phyloP scores from a whole-genome alignment of 2,329 filamentous ascomycete species.

The Sclerotinia nivalis region DNA sequence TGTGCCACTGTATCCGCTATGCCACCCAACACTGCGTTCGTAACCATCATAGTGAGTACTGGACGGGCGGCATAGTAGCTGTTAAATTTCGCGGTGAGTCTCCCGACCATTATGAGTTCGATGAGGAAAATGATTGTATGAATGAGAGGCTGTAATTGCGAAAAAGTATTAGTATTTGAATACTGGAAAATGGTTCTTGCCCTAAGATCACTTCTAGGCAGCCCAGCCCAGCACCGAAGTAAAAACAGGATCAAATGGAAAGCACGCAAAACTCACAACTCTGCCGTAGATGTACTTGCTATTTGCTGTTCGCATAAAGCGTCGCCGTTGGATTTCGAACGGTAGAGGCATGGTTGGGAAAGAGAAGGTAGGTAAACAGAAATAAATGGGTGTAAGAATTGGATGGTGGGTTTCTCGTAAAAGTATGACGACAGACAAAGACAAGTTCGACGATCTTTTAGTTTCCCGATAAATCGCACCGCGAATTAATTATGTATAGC shows the following conservation, averaged over 20 bases:
- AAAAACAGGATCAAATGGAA: neutral
- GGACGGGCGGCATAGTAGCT: constrained; percentile 90
- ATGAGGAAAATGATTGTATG: constrained; percentile 82
- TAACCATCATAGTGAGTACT: constrained; percentile 99
- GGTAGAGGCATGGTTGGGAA: constrained; percentile 48
- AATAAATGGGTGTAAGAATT: constrained; percentile 5
- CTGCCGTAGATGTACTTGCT: constrained; percentile 72
- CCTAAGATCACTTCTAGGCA: neutral
- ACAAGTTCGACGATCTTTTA: constrained; percentile 15
- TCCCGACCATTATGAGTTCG: constrained; percentile 82
- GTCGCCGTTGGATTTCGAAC: constrained; percentile 59
- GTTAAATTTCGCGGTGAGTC: constrained; percentile 86
- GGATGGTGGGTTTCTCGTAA: constrained; percentile 4
- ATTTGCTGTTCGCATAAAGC: constrained; percentile 65
- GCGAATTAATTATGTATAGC: neutral
- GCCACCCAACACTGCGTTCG: constrained; percentile 92
- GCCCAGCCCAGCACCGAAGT: neutral
- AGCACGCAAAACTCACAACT: constrained; percentile 58
- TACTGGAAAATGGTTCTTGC: neutral
- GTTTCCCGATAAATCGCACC: neutral
- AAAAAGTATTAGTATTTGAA: constrained; percentile 17
- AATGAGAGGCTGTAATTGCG: constrained; percentile 69
- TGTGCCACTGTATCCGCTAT: constrained; percentile 97
- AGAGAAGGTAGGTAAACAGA: neutral
- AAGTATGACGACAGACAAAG: constrained; percentile 22